A percentile compares a stretch with the other conserved stretches of the same genome.
phyloP scores from a whole-genome alignment of 139 green algal genomes.

The Coccomyxa sp. region DNA sequence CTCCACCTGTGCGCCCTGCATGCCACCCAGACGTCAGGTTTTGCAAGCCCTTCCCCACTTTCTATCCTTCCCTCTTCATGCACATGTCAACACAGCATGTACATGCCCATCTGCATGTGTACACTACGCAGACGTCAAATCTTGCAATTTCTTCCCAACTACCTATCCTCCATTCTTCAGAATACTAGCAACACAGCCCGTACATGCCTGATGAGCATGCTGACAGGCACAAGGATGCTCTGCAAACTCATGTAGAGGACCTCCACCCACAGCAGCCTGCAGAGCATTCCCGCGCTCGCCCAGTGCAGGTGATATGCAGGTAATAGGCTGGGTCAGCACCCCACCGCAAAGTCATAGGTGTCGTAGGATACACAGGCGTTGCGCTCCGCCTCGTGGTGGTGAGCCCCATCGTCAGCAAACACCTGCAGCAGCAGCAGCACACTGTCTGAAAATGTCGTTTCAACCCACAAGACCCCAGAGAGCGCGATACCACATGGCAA shows the following conservation, averaged over 20 bases:
- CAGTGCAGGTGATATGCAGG: too few relatives aligned
- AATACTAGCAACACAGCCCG: too few relatives aligned
- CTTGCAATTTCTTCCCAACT: too few relatives aligned
- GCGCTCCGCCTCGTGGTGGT: neutral
- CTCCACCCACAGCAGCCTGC: too few relatives aligned
- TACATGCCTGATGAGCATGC: neutral
- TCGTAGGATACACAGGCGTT: neutral
- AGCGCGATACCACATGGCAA: too few relatives aligned
- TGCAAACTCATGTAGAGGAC: neutral
- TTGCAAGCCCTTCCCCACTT: neutral
- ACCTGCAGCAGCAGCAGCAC: constrained; percentile 7
- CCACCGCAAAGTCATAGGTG: neutral
- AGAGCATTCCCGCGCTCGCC: too few relatives aligned
- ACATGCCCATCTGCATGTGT: too few relatives aligned
- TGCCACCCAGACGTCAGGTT: neutral
- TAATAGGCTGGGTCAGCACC: neutral
- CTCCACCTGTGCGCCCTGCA: neutral
- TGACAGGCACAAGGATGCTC: neutral
- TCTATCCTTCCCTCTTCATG: too few relatives aligned
- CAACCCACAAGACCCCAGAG: neutral
- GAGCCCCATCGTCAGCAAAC: neutral
- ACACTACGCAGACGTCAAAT: too few relatives aligned
- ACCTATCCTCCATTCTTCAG: too few relatives aligned
- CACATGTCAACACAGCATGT: too few relatives aligned
- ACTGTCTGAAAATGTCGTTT: neutral